These are phyloP conservation scores for Flaveria linearis DNA, from an alignment of 129 eudicot genomes.

Conservation along the genomic window DNA sequence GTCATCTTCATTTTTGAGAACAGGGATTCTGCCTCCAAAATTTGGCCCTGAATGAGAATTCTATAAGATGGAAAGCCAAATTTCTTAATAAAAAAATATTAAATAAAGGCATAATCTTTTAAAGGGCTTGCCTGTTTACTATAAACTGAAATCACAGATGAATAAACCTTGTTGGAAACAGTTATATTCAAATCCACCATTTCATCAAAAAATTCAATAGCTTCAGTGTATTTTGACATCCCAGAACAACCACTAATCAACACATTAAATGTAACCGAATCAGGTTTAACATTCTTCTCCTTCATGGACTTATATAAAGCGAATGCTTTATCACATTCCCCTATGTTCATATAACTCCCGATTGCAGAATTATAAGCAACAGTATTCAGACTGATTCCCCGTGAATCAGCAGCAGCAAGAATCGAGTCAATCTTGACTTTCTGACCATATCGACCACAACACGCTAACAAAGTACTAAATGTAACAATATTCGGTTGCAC, in stretches of 20 bases:
- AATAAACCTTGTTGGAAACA: slow-evolving; percentile 74
- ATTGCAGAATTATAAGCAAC: slow-evolving; percentile 87
- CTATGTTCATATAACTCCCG: slow-evolving; percentile 89
- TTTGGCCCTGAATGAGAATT: slow-evolving; percentile 53
- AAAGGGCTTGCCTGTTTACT: slow-evolving; percentile 72
- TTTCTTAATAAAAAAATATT: not conserved
- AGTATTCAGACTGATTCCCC: slow-evolving; percentile 74
- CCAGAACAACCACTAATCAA: slow-evolving; percentile 83
- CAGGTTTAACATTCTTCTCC: slow-evolving; percentile 74
- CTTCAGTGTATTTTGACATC: slow-evolving; percentile 77
- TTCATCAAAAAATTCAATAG: slow-evolving; percentile 69
- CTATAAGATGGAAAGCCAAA: slow-evolving; percentile 14
- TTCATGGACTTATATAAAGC: slow-evolving; percentile 59
- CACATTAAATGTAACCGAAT: slow-evolving; percentile 76
- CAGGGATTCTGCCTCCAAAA: slow-evolving; percentile 69
- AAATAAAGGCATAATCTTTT: not conserved
- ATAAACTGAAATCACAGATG: slow-evolving; percentile 80
- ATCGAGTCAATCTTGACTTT: slow-evolving; percentile 82
- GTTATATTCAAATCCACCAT: slow-evolving; percentile 60
- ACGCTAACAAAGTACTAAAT: slow-evolving; percentile 78
- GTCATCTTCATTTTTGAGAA: slow-evolving; percentile 70
- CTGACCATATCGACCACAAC: slow-evolving; percentile 79
- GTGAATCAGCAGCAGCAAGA: slow-evolving; percentile 80
- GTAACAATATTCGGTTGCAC: slow-evolving; percentile 85
- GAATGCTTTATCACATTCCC: slow-evolving; percentile 78